phyloP scores from a whole-genome alignment of 2,329 filamentous ascomycete species.

The Pseudogymnoascus sp. region DNA sequence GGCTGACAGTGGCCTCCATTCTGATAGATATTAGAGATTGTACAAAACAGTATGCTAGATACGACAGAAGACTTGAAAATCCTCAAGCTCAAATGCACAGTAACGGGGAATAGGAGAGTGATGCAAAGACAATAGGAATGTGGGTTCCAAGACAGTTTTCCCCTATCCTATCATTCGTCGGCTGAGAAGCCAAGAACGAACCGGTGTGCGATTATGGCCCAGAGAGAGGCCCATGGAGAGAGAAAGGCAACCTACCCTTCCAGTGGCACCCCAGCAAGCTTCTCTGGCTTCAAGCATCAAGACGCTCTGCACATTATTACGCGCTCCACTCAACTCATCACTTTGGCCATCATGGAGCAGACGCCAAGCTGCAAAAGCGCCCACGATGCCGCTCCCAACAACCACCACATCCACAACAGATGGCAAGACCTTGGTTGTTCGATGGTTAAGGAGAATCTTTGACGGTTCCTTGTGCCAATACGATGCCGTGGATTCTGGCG shows the following conservation, averaged over 20 bases:
- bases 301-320: constrained; percentile 37
- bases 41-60: neutral
- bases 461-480: constrained; percentile 72
- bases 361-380: constrained; percentile 62
- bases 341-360: constrained; percentile 40
- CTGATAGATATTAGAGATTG: constrained; percentile 28
- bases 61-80: neutral
- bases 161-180: neutral
- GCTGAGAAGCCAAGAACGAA: neutral
- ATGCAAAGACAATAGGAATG: constrained; percentile 1
- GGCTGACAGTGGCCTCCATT: constrained; percentile 73
- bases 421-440: constrained; percentile 58
- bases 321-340: constrained; percentile 21
- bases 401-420: constrained; percentile 59
- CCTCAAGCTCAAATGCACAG: neutral
- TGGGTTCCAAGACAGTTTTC: neutral
- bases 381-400: constrained; percentile 70
- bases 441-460: constrained; percentile 55
- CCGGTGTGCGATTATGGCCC: neutral
- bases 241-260: constrained; percentile 50
- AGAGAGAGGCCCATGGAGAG: constrained; percentile 8
- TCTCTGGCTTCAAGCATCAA: constrained; percentile 72
- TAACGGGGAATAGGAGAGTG: neutral
- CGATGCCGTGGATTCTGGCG: constrained; percentile 52
- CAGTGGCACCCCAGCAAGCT: constrained; percentile 76